Conservation (phyloP, 768 basidiomycete genomes). For the Favolaschia claudopus region DNA sequence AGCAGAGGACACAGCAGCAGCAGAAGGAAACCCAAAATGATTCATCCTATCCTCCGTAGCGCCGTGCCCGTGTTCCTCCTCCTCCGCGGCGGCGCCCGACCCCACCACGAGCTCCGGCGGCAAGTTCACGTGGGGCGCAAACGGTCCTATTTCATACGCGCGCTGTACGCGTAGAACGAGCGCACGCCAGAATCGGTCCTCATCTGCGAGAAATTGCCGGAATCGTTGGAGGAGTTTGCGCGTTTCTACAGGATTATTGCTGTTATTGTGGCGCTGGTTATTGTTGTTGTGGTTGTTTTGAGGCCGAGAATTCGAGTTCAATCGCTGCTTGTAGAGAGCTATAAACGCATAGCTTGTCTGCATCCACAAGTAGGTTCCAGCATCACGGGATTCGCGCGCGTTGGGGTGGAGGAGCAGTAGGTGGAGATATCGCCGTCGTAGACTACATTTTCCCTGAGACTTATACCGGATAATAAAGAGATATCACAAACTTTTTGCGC, state of each 20-base stretch:
- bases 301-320: conserved; percentile 60
- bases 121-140: conserved; percentile 62
- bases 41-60: conserved; percentile 19
- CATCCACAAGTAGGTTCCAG: conserved; percentile 90
- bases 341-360: conserved; percentile 91
- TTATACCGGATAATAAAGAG: conserved; percentile 15
- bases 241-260: conserved; percentile 76
- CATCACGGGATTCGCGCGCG: conserved; percentile 78
- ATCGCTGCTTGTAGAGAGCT: conserved; percentile 78
- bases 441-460: conserved; percentile 46
- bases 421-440: conserved; percentile 74
- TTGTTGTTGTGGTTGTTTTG: conserved; percentile 44
- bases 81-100: conserved; percentile 46
- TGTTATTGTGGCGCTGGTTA: conserved; percentile 46
- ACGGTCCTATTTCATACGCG: conserved; percentile 71
- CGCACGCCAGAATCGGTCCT: conserved; percentile 91
- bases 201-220: conserved; percentile 86
- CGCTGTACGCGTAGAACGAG: conserved; percentile 79
- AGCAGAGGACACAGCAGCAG: conserved; percentile 42
- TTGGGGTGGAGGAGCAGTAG: conserved; percentile 74
- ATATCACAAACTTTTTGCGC: conserved; percentile 76
- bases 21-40: conserved; percentile 43
- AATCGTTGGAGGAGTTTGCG: conserved; percentile 90
- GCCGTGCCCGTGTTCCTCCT: conserved; percentile 32
- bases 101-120: conserved; percentile 46